phyloP scores from a whole-genome alignment of 2,329 filamentous ascomycete species.

The Pseudogymnoascus sp. region DNA sequence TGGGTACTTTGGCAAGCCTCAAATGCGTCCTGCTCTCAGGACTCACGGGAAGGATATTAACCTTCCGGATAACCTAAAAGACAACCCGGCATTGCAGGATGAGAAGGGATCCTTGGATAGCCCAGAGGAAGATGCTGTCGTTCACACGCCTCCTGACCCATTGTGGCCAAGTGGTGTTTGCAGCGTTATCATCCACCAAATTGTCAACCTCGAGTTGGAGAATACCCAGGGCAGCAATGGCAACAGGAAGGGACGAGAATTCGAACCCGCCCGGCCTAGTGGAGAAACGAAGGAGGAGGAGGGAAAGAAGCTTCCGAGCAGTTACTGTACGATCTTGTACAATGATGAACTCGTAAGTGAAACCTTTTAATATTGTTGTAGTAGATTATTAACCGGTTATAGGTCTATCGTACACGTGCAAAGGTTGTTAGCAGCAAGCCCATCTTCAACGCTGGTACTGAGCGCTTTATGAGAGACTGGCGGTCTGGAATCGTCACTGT shows the following conservation, averaged over 20 bases:
- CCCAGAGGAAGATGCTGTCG: constrained; percentile 72
- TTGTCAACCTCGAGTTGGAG: constrained; percentile 87
- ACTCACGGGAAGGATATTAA: constrained; percentile 80
- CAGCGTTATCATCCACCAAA: constrained; percentile 83
- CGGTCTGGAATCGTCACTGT: constrained; percentile 78
- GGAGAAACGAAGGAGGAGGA: constrained; percentile 84
- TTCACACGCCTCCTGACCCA: constrained; percentile 89
- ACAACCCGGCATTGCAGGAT: constrained; percentile 73
- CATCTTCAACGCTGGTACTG: constrained; percentile 94
- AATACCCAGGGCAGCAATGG: constrained; percentile 81
- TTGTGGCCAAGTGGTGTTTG: constrained; percentile 89
- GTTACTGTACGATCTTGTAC: constrained; percentile 85
- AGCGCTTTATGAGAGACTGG: constrained; percentile 91
- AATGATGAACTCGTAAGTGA: constrained; percentile 69
- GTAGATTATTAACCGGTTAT: constrained; percentile 16
- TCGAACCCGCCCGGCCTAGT: constrained; percentile 75
- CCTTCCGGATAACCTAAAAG: constrained; percentile 64
- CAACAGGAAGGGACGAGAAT: constrained; percentile 76
- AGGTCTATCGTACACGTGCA: constrained; percentile 83
- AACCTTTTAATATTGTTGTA: background rate
- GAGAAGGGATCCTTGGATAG: constrained; percentile 73
- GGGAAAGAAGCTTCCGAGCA: constrained; percentile 70
- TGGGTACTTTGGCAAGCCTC: constrained; percentile 86
- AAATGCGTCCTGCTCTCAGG: constrained; percentile 74
- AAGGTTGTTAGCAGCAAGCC: constrained; percentile 93